Conservation (phyloP, 2,329 filamentous ascomycete genomes). For the Conoideocrella luteorostrata region DNA sequence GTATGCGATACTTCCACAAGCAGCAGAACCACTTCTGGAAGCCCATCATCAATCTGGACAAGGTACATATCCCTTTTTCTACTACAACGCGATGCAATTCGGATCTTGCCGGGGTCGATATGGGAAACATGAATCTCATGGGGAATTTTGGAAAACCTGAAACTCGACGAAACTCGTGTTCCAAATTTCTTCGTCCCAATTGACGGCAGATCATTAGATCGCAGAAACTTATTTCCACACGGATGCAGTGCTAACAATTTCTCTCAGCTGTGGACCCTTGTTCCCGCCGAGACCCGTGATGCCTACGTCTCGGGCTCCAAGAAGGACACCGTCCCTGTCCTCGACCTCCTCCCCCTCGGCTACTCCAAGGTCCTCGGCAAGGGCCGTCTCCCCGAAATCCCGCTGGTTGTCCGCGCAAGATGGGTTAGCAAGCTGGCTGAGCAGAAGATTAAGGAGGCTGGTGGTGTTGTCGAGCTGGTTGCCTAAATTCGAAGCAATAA, state of each 20-base stretch:
- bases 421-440: conserved; percentile 96
- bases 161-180: too few species aligned
- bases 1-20: conserved; percentile 97
- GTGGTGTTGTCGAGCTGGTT: conserved; percentile 92
- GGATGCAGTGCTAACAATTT: conserved; percentile 20
- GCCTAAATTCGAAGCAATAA: conserved; percentile 47
- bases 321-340: conserved; percentile 89
- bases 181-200: too few species aligned
- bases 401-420: conserved; percentile 87
- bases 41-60: conserved; percentile 97
- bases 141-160: neutral
- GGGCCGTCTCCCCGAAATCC: conserved; percentile 88
- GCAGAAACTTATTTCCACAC: too few species aligned
- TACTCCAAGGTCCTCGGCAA: conserved; percentile 99
- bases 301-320: conserved; percentile 77
- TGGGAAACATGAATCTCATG: neutral
- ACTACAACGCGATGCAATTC: neutral
- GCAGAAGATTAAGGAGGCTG: conserved; percentile 97
- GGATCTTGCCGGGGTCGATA: neutral
- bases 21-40: conserved; percentile 96
- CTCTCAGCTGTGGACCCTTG: conserved; percentile 82
- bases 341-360: conserved; percentile 94
- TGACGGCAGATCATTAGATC: too few species aligned
- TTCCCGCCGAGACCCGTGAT: conserved; percentile 87
- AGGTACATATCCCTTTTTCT: conserved; percentile 49